These are phyloP conservation scores for Jamesozyma piceae DNA, from an alignment of 805 yeast genomes.

Conservation along the genomic window DNA sequence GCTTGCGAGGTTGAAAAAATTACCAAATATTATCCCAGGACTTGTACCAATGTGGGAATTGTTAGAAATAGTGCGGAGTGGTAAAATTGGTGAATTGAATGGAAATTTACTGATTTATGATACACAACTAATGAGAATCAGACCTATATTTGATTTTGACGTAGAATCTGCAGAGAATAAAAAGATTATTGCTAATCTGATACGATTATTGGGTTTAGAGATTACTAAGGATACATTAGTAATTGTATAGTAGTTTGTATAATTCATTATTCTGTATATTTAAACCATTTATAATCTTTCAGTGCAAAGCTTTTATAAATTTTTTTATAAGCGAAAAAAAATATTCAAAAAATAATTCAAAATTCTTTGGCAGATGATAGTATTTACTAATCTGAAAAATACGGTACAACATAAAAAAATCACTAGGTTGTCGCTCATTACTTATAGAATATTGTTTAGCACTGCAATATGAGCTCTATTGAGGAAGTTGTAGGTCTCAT, in stretches of 20 bases:
- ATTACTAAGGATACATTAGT: slow-evolving; percentile 26
- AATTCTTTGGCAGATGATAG: too few relatives aligned
- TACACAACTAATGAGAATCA: slow-evolving; percentile 18
- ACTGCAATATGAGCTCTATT: slow-evolving; percentile 7
- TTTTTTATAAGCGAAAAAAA: neutral
- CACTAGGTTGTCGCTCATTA: neutral
- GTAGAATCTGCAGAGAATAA: slow-evolving; percentile 18
- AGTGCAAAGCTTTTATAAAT: too few relatives aligned
- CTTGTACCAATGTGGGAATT: slow-evolving; percentile 40
- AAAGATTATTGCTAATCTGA: slow-evolving; percentile 32
- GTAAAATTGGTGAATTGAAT: slow-evolving; percentile 19
- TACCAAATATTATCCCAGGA: slow-evolving; percentile 45
- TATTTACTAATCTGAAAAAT: too few relatives aligned
- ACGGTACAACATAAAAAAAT: too few relatives aligned
- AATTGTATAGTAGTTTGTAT: slow-evolving; percentile 11
- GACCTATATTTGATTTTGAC: slow-evolving; percentile 18
- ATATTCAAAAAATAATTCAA: neutral
- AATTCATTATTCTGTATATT: too few relatives aligned
- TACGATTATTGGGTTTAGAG: slow-evolving; percentile 38
- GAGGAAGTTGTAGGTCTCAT: slow-evolving; percentile 17
- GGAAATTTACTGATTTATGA: slow-evolving; percentile 19
- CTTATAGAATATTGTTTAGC: neutral
- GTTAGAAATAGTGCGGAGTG: slow-evolving; percentile 28
- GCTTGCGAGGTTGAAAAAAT: neutral
- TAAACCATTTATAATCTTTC: too few relatives aligned